These are phyloP conservation scores for Acarospora socialis DNA, from an alignment of 2,329 filamentous ascomycete genomes.

Conservation along the genomic window DNA sequence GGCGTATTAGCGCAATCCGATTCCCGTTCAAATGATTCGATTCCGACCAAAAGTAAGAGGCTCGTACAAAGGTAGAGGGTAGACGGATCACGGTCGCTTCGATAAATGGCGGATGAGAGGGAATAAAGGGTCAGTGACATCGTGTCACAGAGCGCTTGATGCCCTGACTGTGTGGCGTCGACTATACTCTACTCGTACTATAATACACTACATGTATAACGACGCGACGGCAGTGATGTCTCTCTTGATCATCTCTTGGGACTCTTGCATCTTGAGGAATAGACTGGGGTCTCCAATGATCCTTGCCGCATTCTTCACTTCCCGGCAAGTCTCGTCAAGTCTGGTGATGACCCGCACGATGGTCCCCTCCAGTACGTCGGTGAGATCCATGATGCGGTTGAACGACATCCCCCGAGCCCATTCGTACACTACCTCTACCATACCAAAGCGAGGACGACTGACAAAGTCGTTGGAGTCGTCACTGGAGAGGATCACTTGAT, in stretches of 20 bases:
- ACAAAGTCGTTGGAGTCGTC: constrained; percentile 92
- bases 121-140: no score
- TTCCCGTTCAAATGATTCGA: no score
- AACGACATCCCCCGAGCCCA: constrained; percentile 98
- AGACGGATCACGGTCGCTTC: no score
- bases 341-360: constrained; percentile 91
- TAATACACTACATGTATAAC: constrained; percentile 56
- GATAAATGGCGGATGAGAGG: no score
- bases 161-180: neutral
- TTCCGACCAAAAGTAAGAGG: no score
- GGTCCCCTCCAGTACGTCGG: constrained; percentile 91
- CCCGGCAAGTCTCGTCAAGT: constrained; percentile 87
- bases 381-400: constrained; percentile 91
- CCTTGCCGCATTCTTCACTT: constrained; percentile 92
- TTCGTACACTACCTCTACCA: constrained; percentile 96
- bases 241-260: constrained; percentile 94
- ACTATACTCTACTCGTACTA: neutral
- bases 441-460: constrained; percentile 71
- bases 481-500: constrained; percentile 80
- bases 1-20: no score
- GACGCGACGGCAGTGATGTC: constrained; percentile 85
- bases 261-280: constrained; percentile 92
- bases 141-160: no score
- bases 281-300: constrained; percentile 89
- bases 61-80: no score